These are phyloP conservation scores for Spathaspora girioi DNA, from an alignment of 805 yeast species.

Conservation along the genomic window DNA sequence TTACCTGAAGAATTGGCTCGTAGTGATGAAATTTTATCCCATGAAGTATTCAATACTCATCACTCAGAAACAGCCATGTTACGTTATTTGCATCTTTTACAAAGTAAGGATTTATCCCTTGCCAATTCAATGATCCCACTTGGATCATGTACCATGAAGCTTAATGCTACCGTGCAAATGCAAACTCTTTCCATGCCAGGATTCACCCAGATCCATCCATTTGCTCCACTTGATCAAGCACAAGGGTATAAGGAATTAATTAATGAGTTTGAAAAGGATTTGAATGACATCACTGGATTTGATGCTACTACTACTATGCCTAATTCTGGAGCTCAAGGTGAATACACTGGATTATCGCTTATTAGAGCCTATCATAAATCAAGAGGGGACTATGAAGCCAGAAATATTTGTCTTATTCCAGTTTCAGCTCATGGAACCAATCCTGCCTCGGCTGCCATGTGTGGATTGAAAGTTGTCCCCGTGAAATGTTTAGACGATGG, in stretches of 20 bases:
- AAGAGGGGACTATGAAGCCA: slow-evolving; percentile 58
- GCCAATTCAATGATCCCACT: slow-evolving; percentile 97
- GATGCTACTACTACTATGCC: slow-evolving; percentile 91
- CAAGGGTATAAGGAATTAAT: slow-evolving; percentile 77
- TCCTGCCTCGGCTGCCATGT: slow-evolving; percentile 98
- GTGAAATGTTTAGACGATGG: slow-evolving; percentile 86
- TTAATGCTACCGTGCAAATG: slow-evolving; percentile 95
- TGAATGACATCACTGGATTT: slow-evolving; percentile 91
- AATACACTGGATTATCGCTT: slow-evolving; percentile 87
- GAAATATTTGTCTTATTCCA: slow-evolving; percentile 91
- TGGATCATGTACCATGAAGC: slow-evolving; percentile 98
- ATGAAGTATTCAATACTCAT: slow-evolving; percentile 78
- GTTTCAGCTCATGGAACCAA: slow-evolving; percentile 98
- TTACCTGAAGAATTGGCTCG: slow-evolving; percentile 50
- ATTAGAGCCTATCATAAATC: slow-evolving; percentile 73
- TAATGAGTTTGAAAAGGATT: slow-evolving; percentile 72
- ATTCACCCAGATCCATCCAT: slow-evolving; percentile 85
- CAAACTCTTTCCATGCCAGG: slow-evolving; percentile 93
- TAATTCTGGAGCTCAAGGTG: slow-evolving; percentile 98
- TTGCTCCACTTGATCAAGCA: slow-evolving; percentile 88
- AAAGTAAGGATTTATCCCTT: slow-evolving; percentile 81
- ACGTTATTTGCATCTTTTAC: slow-evolving; percentile 82
- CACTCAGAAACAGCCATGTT: slow-evolving; percentile 95
- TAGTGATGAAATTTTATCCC: slow-evolving; percentile 57
- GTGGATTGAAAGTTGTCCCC: slow-evolving; percentile 90